A percentile compares a stretch with the other conserved stretches of the same genome.
Conservation (phyloP, 2,329 filamentous ascomycete species). For the Canariomyces notabilis region DNA sequence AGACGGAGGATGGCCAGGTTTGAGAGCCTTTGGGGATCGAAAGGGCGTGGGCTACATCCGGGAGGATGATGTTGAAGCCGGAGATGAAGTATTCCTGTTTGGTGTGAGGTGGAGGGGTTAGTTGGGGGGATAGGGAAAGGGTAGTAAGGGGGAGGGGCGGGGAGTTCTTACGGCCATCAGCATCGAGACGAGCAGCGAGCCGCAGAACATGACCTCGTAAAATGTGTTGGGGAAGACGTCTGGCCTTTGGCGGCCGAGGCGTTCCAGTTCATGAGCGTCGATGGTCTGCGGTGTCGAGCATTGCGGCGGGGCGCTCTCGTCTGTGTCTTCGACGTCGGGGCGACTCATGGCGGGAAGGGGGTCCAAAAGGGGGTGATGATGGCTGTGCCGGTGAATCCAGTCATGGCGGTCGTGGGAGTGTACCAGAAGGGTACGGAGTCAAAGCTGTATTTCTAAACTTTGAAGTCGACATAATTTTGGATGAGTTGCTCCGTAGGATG, state of each 20-base stretch:
- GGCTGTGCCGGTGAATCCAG: too few species aligned
- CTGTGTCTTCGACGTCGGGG: conserved; percentile 5
- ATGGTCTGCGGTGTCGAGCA: not conserved
- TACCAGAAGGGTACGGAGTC: not conserved
- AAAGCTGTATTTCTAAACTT: not conserved
- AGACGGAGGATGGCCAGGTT: conserved; percentile 61
- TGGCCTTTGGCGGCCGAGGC: conserved; percentile 58
- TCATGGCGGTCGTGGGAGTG: too few species aligned
- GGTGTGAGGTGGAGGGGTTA: too few species aligned
- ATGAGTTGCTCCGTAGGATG: not conserved
- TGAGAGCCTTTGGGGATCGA: conserved; percentile 55
- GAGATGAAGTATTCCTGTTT: conserved; percentile 67
- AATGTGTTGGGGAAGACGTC: conserved; percentile 46
- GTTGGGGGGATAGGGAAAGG: not conserved
- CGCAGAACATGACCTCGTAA: conserved; percentile 59
- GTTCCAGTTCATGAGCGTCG: conserved; percentile 43
- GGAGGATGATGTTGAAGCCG: conserved; percentile 70
- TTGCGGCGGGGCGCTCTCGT: not conserved
- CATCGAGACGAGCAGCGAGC: conserved; percentile 58
- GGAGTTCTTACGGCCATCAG: conserved; percentile 48
- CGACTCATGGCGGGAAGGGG: not conserved
- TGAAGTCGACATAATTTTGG: not conserved
- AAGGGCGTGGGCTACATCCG: conserved; percentile 56
- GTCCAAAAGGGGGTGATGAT: not conserved
- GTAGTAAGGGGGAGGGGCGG: not conserved